Percentiles rank a stretch among this genome's conserved stretches.
phyloP scores from a whole-genome alignment of 2,329 filamentous ascomycete genomes.

The Arthrinium puccinioides region DNA sequence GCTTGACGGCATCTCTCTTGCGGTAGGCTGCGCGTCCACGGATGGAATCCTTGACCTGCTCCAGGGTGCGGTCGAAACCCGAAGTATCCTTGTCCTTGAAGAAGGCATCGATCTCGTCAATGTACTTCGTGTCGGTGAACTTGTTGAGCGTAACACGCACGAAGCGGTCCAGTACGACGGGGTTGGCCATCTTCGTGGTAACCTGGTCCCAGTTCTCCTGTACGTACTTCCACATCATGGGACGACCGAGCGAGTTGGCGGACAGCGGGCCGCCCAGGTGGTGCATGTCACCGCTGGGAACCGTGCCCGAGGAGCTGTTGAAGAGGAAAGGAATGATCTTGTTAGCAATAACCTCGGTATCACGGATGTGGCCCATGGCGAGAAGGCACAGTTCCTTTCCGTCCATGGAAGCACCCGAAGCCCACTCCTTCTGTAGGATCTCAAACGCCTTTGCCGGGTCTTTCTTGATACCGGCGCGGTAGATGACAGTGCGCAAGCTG shows the following conservation, averaged over 20 bases:
- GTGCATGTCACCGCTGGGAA: conserved; percentile 83
- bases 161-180: conserved; percentile 84
- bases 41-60: conserved; percentile 80
- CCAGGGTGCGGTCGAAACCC: conserved; percentile 78
- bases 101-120: conserved; percentile 75
- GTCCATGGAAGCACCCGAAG: conserved; percentile 75
- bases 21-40: conserved; percentile 77
- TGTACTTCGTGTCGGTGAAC: conserved; percentile 63
- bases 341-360: conserved; percentile 57
- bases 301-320: conserved; percentile 53
- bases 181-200: conserved; percentile 67
- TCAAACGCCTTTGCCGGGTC: conserved; percentile 64
- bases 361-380: conserved; percentile 67
- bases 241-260: conserved; percentile 65
- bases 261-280: conserved; percentile 68
- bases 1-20: conserved; percentile 61
- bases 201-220: conserved; percentile 76
- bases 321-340: conserved; percentile 74
- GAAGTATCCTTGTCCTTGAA: conserved; percentile 81
- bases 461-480: conserved; percentile 65
- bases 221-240: conserved; percentile 76
- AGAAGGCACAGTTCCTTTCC: conserved; percentile 80
- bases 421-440: conserved; percentile 78
- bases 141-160: conserved; percentile 70
- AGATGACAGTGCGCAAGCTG: conserved; percentile 73